Evolutionary conservation across 2,329 filamentous ascomycete genomes (phyloP).

Genomic region (Beauveria caledonica): DNA sequence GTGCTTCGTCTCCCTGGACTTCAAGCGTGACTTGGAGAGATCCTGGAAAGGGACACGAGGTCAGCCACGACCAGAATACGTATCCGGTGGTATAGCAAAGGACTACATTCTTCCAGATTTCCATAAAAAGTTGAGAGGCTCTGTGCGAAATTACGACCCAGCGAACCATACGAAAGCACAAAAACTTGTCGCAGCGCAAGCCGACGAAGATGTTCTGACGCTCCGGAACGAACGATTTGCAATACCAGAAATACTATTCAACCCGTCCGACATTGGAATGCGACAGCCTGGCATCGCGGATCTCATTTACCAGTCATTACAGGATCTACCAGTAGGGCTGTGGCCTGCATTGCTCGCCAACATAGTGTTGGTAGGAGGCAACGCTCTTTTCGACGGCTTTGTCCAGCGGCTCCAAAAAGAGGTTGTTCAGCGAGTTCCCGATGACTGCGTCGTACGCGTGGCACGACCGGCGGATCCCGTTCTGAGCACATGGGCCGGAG

Average conservation of each 20-base stretch:
- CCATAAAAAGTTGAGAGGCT: conserved; percentile 51
- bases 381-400: conserved; percentile 71
- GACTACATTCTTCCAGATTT: conserved; percentile 91
- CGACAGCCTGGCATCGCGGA: conserved; percentile 75
- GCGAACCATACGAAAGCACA: conserved; percentile 45
- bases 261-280: conserved; percentile 76
- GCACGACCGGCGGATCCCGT: conserved; percentile 64
- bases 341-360: conserved; percentile 82
- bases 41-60: conserved; percentile 72
- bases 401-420: conserved; percentile 70
- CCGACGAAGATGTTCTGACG: conserved; percentile 69
- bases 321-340: conserved; percentile 67
- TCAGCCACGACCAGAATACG: conserved; percentile 42
- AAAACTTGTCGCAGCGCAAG: conserved; percentile 35
- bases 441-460: conserved; percentile 71
- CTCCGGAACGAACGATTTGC: conserved; percentile 87
- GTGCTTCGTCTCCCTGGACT: conserved; percentile 75
- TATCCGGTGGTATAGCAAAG: conserved; percentile 58
- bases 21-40: conserved; percentile 67
- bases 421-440: conserved; percentile 60
- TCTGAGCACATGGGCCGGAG: conserved; percentile 77
- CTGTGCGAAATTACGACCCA: conserved; percentile 71
- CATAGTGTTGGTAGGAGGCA: conserved; percentile 82
- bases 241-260: conserved; percentile 85
- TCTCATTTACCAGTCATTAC: conserved; percentile 71